Evolutionary conservation across 1,284 basidiomycete genomes (phyloP).

Genomic region (Rhizoctonia solani): DNA sequence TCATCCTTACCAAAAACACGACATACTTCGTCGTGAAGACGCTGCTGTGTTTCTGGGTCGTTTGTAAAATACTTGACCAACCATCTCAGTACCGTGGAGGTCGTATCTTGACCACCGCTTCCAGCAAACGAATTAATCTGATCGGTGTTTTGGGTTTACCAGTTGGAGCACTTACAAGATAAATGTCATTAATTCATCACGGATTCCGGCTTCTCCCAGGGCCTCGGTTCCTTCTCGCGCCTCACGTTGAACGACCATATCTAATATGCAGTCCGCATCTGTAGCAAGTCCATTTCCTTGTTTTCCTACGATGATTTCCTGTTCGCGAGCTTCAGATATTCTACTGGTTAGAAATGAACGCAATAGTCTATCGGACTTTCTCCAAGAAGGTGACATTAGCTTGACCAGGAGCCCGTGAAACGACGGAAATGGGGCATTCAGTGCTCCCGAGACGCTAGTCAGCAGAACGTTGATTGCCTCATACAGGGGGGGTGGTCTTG

Average conservation of each 20-base stretch:
- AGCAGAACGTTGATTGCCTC: not conserved
- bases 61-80: slow-evolving; percentile 4
- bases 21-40: slow-evolving; percentile 18
- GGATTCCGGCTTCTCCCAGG: not conserved
- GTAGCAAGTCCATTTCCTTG: not conserved
- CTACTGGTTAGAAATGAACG: not conserved
- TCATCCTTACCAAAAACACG: not conserved
- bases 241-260: slow-evolving; percentile 25
- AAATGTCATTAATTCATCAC: slow-evolving; percentile 24
- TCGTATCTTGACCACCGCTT: slow-evolving; percentile 22
- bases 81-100: slow-evolving; percentile 6
- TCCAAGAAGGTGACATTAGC: not conserved
- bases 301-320: not conserved
- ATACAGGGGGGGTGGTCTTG: not conserved
- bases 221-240: not conserved
- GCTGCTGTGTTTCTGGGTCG: slow-evolving; percentile 5
- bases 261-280: slow-evolving; percentile 19
- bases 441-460: not conserved
- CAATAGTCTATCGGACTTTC: not conserved
- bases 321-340: not conserved
- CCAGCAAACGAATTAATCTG: not conserved
- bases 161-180: not conserved
- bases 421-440: not conserved
- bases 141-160: no score
- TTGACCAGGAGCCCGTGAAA: not conserved